phyloP scores from a whole-genome alignment of 352 stramenopile genomes.

The Plasmopara halstedii region DNA sequence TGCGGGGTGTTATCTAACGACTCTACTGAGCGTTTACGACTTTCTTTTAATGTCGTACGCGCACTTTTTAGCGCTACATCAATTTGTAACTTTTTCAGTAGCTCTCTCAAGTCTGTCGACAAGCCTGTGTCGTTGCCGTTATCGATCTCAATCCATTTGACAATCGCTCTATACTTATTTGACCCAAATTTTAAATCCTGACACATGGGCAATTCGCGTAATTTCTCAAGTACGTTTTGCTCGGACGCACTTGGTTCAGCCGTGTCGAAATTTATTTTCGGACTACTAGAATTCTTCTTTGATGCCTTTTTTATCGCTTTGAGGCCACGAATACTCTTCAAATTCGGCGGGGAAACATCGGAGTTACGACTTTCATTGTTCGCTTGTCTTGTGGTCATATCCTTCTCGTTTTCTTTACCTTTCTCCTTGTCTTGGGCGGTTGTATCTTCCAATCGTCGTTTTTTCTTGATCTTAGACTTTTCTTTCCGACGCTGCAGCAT shows the following conservation, averaged over 20 bases:
- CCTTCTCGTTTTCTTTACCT: conserved; percentile 10
- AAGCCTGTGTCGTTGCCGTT: conserved; percentile 31
- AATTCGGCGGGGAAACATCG: conserved; percentile 10
- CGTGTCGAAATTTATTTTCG: conserved; percentile 1
- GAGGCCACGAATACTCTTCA: conserved; percentile 5
- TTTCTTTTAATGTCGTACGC: conserved; percentile 11
- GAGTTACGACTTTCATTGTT: conserved; percentile 14
- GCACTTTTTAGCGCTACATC: conserved; percentile 2
- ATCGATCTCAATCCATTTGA: conserved; percentile 51
- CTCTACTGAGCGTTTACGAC: conserved; percentile 22
- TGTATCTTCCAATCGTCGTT: conserved; percentile 1
- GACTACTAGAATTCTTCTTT: conserved; percentile 3
- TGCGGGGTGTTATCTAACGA: conserved; percentile 38
- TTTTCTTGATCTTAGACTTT: conserved; percentile 18
- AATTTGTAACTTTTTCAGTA: conserved; percentile 23
- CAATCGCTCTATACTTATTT: conserved; percentile 39
- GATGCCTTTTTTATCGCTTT: conserved; percentile 11
- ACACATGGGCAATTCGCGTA: conserved; percentile 33
- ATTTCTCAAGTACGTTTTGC: conserved; percentile 23
- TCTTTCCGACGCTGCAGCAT: conserved; percentile 25
- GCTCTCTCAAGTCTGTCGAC: conserved; percentile 20
- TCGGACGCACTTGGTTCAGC: conserved; percentile 7
- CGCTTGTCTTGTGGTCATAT: conserved; percentile 1
- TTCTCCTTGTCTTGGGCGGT: conserved; percentile 9
- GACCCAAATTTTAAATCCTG: conserved; percentile 24